Conservation (phyloP, 805 yeast species). For the Lachancea sp. region DNA sequence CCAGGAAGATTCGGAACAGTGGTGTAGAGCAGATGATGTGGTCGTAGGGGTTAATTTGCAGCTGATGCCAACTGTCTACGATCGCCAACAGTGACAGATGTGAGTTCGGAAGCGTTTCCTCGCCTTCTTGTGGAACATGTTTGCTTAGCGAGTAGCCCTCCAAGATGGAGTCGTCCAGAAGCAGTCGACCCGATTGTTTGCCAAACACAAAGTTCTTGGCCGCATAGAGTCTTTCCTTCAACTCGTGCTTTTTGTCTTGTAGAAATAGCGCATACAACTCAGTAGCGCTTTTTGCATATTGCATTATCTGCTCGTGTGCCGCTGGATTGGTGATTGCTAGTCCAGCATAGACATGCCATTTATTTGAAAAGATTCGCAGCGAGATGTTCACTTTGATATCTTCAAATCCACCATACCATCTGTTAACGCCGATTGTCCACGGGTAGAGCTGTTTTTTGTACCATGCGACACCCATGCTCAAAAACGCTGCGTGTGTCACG, state of each 20-base stretch:
- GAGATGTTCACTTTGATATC: slow-evolving; percentile 94
- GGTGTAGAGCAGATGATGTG: slow-evolving; percentile 98
- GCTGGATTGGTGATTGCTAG: slow-evolving; percentile 92
- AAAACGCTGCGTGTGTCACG: slow-evolving; percentile 94
- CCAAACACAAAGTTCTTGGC: slow-evolving; percentile 79
- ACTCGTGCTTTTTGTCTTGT: slow-evolving; percentile 53
- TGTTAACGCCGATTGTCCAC: slow-evolving; percentile 49
- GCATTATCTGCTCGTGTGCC: slow-evolving; percentile 86
- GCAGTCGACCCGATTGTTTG: slow-evolving; percentile 48
- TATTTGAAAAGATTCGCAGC: slow-evolving; percentile 81
- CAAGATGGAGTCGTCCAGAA: slow-evolving; percentile 68
- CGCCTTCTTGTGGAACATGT: slow-evolving; percentile 55
- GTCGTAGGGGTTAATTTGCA: slow-evolving; percentile 87
- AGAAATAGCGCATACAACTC: slow-evolving; percentile 81
- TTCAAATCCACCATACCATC: slow-evolving; percentile 91
- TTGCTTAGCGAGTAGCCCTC: slow-evolving; percentile 72
- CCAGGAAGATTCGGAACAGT: slow-evolving; percentile 81
- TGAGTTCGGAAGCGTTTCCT: slow-evolving; percentile 58
- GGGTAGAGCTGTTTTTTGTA: slow-evolving; percentile 75
- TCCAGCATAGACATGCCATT: slow-evolving; percentile 98
- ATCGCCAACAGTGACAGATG: slow-evolving; percentile 85
- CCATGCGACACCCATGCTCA: slow-evolving; percentile 98
- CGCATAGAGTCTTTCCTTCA: slow-evolving; percentile 48
- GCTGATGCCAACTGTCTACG: slow-evolving; percentile 86
- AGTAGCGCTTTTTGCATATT: slow-evolving; percentile 78